Base-by-base conservation (phyloP, 768 basidiomycete species). In the Boletus subcaerulescens region DNA sequence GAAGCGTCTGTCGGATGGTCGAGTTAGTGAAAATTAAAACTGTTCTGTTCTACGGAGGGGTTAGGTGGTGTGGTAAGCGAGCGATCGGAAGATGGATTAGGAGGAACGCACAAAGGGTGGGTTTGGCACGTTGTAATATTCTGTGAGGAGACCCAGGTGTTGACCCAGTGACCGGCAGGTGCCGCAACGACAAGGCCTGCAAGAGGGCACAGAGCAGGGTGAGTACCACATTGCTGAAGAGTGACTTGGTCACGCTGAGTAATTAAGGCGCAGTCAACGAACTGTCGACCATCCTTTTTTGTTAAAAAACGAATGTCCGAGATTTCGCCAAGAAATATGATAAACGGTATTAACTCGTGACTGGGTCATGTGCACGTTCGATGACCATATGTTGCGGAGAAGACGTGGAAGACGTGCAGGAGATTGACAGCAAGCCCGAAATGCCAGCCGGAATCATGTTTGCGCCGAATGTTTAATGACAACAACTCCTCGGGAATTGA, bases 21-120 rank as follows among this genome's bases (percentile, higher is more conserved):
- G 52, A n/a, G 11, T 48, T 42, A 17, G 46, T 32, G 31, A 52
- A 45, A 32, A 55, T 35, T 14, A 39, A 53, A 55, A 32, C 20
- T n/a, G 35, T 47, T 39, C 33, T 41, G 14, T 47, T 55, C 39
- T 42, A 17, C 18, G 31, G 45, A 35, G 38, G 20, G 4, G 77
- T 15, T 20, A 17, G 17, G 12, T 24, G 9, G 22, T 42, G 24
- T 29, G 20, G 17, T 40, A 12, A 35, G 24, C 5, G 15, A 33
- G 20, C 15, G 36, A 33, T 26, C 24, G 26, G 31, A 49, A 38
- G 33, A 31, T 22, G 39, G 18, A 35, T 12, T n/a, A 3, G 5
- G 13, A 10, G 18, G 29, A 20, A 41, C 52, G 45, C 39, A 55
- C 57, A 29, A 50, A 55, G 1, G 45, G 53, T 26, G 35, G 41